Evolutionary conservation across 1,284 basidiomycete species (phyloP), one percentile per base, ranked within the genome.

Genomic region (Calocybe gambosa): DNA sequence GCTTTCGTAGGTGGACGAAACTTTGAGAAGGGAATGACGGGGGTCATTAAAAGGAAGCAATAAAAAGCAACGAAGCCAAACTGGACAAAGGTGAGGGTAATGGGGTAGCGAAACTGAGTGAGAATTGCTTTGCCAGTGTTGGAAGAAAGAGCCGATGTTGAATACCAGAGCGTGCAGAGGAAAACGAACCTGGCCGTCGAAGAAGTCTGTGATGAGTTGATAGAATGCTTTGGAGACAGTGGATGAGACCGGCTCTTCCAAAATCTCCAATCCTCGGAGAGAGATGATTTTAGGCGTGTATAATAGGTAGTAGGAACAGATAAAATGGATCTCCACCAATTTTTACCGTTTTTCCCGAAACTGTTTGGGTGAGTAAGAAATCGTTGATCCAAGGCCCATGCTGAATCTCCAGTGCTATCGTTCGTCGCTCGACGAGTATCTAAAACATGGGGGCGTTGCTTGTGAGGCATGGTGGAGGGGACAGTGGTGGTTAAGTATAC

Each of bases 31-130:
- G 77, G 79, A 19, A 91, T 66, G 37, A 75, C 56, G 15, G 86
- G 87, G 19, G 81, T 78, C 78, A 87, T 89, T 67, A 85, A 79
- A 40, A 95, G 64, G 50, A 89, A 72, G 61, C 91, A 96, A 66
- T 89, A 95, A 12, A 71, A 72, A 9, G 93, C 87, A 45, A 98
- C 89, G 62, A 98, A 97, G 53, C 83, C 89, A 63, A 99, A 99
- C 65, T 99, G 96, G 56, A 98, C 78, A 61, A 98, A 89, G n/a
- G 96, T 98, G 59, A 99, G 80, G 59, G 93, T 87, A 62, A 95
- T 76, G 21, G 93, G 83, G 66, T 93, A 87, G 53, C 87, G 75
- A 68, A 95, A 92, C 54, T 89, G 80, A 60, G 77, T 82, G 61
- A 97, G 74, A 68, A 97, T 88, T 43, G 85, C 74, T 67, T 99